Percentiles rank a stretch among this genome's conserved stretches.
Evolutionary conservation across 495 filamentous ascomycete species (phyloP).

Genomic region (Elaphomyces granulatus): DNA sequence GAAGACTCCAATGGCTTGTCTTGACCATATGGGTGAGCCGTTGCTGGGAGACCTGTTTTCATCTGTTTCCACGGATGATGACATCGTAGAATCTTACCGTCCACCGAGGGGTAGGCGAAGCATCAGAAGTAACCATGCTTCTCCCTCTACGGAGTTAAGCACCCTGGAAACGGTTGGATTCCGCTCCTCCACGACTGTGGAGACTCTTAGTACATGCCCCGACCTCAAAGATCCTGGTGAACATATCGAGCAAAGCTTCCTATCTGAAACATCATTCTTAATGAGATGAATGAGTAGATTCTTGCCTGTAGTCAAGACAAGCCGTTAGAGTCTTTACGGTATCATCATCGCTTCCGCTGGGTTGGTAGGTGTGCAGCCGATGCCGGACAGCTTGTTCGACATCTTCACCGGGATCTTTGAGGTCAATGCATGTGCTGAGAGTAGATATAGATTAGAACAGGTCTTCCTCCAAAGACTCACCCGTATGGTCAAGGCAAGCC

Average conservation of each 20-base stretch:
- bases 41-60: too few species aligned
- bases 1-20: not conserved
- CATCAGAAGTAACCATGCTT: too few species aligned
- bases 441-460: not conserved
- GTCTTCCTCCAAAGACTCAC: too few species aligned
- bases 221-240: too few species aligned
- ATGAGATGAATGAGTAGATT: not conserved
- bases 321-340: not conserved
- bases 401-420: not conserved
- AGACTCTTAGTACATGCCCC: too few species aligned
- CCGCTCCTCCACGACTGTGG: too few species aligned
- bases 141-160: too few species aligned
- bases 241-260: not conserved
- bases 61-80: too few species aligned
- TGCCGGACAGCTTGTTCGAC: not conserved
- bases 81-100: too few species aligned
- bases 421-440: not conserved
- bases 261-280: not conserved
- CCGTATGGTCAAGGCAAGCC: too few species aligned
- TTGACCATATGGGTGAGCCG: not conserved
- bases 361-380: not conserved
- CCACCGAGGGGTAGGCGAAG: too few species aligned
- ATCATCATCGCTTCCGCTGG: not conserved
- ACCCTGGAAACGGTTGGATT: too few species aligned
- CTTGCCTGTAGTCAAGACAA: not conserved